These are phyloP conservation scores for Ascochyta pisi DNA, from an alignment of 2,329 filamentous ascomycete species.

Conservation along the genomic window DNA sequence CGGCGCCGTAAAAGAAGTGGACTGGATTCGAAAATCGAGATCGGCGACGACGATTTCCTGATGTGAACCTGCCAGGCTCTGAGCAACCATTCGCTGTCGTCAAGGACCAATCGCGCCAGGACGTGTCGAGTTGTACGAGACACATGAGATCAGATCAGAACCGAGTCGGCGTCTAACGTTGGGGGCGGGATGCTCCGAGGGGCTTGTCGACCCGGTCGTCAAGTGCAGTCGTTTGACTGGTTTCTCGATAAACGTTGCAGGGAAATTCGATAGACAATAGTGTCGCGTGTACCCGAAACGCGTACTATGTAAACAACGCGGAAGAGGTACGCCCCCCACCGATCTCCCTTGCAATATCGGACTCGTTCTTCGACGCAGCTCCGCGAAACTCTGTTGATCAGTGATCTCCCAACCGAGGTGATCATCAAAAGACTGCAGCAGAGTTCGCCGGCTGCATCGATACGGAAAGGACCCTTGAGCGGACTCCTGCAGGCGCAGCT, in stretches of 20 bases:
- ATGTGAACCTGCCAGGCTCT: neutral
- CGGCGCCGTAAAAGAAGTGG: conserved; percentile 27
- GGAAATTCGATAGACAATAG: neutral
- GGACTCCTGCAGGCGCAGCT: conserved; percentile 10
- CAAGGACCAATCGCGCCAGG: conserved; percentile 2
- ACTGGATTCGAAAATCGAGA: conserved; percentile 27
- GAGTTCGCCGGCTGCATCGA: conserved; percentile 14
- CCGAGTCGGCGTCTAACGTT: conserved; percentile 6
- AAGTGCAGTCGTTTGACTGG: neutral
- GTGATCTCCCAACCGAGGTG: conserved; percentile 4
- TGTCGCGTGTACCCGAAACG: conserved; percentile 1
- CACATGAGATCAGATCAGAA: conserved; percentile 2
- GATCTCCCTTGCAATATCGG: conserved; percentile 19
- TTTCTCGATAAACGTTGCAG: neutral
- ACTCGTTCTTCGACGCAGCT: neutral
- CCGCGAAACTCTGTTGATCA: conserved; percentile 10
- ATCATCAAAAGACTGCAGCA: conserved; percentile 14
- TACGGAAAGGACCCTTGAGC: conserved; percentile 1
- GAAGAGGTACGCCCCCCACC: conserved; percentile 1
- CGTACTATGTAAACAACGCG: conserved; percentile 15
- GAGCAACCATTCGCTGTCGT: conserved; percentile 2
- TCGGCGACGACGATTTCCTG: conserved; percentile 17
- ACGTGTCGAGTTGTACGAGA: neutral
- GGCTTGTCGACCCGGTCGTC: neutral
- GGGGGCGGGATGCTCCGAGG: conserved; percentile 4